A percentile compares a stretch with the other conserved stretches of the same genome.
These are phyloP conservation scores for Picea sitchensis DNA, from an alignment of 75 land plant species.

Conservation along the genomic window DNA sequence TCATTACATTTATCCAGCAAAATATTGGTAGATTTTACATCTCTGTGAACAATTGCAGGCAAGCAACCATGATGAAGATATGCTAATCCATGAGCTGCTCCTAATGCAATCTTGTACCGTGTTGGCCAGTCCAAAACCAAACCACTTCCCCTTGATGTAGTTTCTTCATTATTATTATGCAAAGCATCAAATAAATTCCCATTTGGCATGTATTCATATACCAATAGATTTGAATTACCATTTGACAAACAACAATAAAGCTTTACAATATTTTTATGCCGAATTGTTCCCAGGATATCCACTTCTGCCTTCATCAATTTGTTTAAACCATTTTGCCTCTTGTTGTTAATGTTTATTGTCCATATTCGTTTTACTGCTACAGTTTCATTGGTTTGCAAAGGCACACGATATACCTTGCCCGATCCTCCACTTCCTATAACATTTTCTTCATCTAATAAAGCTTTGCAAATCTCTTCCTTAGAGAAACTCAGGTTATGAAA, in stretches of 20 bases:
- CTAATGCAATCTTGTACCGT: conserved; percentile 65
- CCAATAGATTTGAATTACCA: conserved; percentile 55
- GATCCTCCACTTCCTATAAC: conserved; percentile 82
- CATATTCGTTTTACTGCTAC: conserved; percentile 86
- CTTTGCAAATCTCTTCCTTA: conserved; percentile 42
- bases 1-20: conserved; percentile 60
- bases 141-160: conserved; percentile 7
- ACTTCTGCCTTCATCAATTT: conserved; percentile 56
- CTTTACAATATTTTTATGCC: conserved; percentile 92
- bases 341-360: conserved; percentile 15
- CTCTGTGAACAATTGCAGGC: conserved; percentile 77
- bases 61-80: conserved; percentile 87
- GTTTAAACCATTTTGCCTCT: conserved; percentile 9
- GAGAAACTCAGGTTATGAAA: conserved; percentile 63
- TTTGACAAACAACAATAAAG: conserved; percentile 74
- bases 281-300: conserved; percentile 75
- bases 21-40: conserved; percentile 84
- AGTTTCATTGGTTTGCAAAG: conserved; percentile 45
- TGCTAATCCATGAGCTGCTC: conserved; percentile 77
- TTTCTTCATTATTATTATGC: conserved; percentile 18
- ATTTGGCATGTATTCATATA: conserved; percentile 96
- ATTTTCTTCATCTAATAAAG: conserved; percentile 62
- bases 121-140: conserved; percentile 60
- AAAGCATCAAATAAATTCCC: conserved; percentile 85
- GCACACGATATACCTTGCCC: conserved; percentile 74